Evolutionary conservation across 2,329 filamentous ascomycete genomes (phyloP).

Genomic region (Xylariomycetidae sp.): DNA sequence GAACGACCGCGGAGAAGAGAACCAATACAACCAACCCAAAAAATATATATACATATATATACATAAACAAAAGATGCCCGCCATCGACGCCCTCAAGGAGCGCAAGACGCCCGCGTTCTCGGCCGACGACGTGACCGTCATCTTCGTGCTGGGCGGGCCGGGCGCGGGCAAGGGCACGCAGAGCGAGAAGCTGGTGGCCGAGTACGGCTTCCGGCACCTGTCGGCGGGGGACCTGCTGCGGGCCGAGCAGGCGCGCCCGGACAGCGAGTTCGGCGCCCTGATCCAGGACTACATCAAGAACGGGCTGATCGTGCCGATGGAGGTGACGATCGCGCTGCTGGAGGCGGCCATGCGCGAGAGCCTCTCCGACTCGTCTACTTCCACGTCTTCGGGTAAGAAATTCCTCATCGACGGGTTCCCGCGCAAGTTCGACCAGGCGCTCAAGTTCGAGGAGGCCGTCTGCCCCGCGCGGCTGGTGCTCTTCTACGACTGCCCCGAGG

Average conservation of each 20-base stretch:
- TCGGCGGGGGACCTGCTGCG: conserved; percentile 90
- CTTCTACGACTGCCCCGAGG: conserved; percentile 92
- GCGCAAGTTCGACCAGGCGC: conserved; percentile 92
- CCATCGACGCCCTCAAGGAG: conserved; percentile 32
- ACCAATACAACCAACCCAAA: too few species aligned
- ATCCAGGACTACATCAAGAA: conserved; percentile 93
- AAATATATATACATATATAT: background rate
- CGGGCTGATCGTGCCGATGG: conserved; percentile 96
- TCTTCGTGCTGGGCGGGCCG: conserved; percentile 94
- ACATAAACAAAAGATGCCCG: conserved; percentile 32
- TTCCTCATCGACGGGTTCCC: conserved; percentile 86
- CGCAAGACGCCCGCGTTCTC: conserved; percentile 64
- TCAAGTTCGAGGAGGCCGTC: conserved; percentile 88
- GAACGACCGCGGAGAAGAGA: too few species aligned
- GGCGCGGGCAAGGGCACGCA: conserved; percentile 97
- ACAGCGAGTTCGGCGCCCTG: conserved; percentile 84
- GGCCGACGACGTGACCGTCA: conserved; percentile 73
- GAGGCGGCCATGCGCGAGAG: conserved; percentile 77
- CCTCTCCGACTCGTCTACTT: background rate
- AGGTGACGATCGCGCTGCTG: conserved; percentile 88
- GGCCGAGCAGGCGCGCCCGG: conserved; percentile 83
- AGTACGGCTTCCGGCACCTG: conserved; percentile 90
- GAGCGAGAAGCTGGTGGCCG: conserved; percentile 78
- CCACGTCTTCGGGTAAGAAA: conserved; percentile 39
- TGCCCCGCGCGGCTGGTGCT: conserved; percentile 80